Evolutionary conservation across 164 flowering plant genomes (phyloP).

Genomic region (Aristolochia contorta): DNA sequence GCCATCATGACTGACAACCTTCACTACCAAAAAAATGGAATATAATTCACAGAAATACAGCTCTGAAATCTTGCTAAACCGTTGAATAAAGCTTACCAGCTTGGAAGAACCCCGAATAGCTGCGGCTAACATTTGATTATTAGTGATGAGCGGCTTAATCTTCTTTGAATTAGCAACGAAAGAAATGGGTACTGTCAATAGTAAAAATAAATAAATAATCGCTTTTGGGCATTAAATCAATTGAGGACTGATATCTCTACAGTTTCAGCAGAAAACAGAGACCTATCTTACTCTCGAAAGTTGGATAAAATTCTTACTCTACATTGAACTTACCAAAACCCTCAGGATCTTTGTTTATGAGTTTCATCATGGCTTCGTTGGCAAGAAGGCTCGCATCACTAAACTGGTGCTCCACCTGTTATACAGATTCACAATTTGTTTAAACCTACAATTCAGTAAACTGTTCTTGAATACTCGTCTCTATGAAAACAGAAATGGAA

Average conservation of each 20-base stretch:
- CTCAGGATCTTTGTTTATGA: slow-evolving; percentile 73
- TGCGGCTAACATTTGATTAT: slow-evolving; percentile 48
- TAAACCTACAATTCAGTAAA: background rate
- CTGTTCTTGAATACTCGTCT: background rate
- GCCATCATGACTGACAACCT: slow-evolving; percentile 75
- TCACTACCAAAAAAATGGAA: slow-evolving; percentile 6
- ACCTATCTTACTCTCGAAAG: background rate
- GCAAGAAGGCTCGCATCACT: slow-evolving; percentile 86
- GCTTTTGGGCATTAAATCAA: too few relatives aligned
- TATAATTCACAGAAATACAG: background rate
- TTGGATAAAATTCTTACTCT: background rate
- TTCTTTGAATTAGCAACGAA: slow-evolving; percentile 74
- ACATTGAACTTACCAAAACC: slow-evolving; percentile 63
- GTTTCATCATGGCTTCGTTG: slow-evolving; percentile 63
- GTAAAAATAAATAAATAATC: background rate
- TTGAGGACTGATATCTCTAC: too few relatives aligned
- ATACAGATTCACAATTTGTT: background rate
- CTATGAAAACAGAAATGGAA: background rate
- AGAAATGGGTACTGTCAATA: slow-evolving; percentile 63
- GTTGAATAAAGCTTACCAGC: slow-evolving; percentile 42
- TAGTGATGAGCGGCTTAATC: slow-evolving; percentile 55
- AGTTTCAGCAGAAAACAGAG: too few relatives aligned
- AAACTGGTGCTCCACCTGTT: slow-evolving; percentile 82
- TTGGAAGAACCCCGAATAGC: slow-evolving; percentile 72
- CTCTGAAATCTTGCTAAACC: background rate